A percentile compares a stretch with the other conserved stretches of the same genome.
phyloP scores from a whole-genome alignment of 108 stramenopile genomes.

The Skeletonema costatum region DNA sequence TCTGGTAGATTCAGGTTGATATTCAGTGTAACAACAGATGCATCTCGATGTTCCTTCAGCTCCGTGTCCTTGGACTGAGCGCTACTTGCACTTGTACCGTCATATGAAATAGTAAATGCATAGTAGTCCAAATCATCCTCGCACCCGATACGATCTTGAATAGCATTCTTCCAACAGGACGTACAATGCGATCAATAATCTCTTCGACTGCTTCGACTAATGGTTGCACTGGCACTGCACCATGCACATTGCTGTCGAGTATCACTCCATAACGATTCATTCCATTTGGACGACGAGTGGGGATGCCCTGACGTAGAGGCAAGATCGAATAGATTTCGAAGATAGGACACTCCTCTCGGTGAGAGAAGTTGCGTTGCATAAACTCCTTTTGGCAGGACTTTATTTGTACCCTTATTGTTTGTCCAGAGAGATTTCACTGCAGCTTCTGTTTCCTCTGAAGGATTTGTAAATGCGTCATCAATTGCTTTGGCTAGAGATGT shows the following conservation, averaged over 20 bases:
- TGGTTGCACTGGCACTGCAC: slow-evolving; percentile 35
- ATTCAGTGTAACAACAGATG: slow-evolving; percentile 63
- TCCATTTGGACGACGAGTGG: slow-evolving; percentile 71
- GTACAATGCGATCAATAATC: slow-evolving; percentile 33
- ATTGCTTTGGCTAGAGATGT: slow-evolving; percentile 21
- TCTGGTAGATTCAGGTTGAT: slow-evolving; percentile 64
- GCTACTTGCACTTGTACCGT: neutral
- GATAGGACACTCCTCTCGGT: slow-evolving; percentile 15
- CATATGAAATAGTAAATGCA: slow-evolving; percentile 65
- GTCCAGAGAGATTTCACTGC: slow-evolving; percentile 27
- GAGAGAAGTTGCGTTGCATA: slow-evolving; percentile 43
- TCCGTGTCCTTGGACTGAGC: slow-evolving; percentile 37
- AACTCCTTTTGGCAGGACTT: slow-evolving; percentile 26
- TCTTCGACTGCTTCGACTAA: slow-evolving; percentile 27
- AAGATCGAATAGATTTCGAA: slow-evolving; percentile 34
- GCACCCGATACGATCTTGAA: slow-evolving; percentile 36
- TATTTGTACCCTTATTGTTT: neutral
- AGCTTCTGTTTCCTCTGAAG: slow-evolving; percentile 41
- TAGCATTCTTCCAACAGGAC: slow-evolving; percentile 56
- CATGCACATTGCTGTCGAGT: slow-evolving; percentile 46
- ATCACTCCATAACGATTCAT: slow-evolving; percentile 73
- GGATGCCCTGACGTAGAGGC: slow-evolving; percentile 49
- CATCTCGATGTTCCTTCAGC: slow-evolving; percentile 67
- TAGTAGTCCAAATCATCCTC: slow-evolving; percentile 52
- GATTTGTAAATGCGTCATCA: slow-evolving; percentile 24